Evolutionary conservation across 148 eudicot genomes (phyloP), one percentile per base, ranked within the genome.

Genomic region (Heliosperma pusillum): DNA sequence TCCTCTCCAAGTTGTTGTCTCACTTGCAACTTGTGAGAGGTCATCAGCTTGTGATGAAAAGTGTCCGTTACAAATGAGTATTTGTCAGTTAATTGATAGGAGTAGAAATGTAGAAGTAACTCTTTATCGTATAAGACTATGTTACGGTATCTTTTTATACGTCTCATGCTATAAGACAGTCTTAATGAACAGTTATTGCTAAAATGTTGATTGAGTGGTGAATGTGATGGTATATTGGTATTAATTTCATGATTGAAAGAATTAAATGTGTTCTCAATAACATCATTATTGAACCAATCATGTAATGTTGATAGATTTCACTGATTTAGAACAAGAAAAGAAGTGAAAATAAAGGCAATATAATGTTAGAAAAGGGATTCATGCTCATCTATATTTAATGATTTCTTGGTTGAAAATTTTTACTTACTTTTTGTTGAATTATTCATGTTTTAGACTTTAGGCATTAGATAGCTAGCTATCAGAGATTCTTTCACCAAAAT

Each of bases 401-500:
- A 22, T 74, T 11, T 20, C 10, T 66, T 30, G 52, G 58, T 50
- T 45, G 58, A 42, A 64, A 29, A 0, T 21, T 20, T 42, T 22
- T 15, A 22, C 10, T 36, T 10, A 66, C 70, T 66, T 78, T 42
- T 42, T 57, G 62, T 56, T 59, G 77, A 71, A 64, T 73, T 55
- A 64, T 77, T 66, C 73, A 76, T 69, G 57, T 59, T 17, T 47
- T 36, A 55, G 55, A 63, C 40, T 29, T 26, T 68, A 59, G 68
- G 65, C 68, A 42, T 73, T 44, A 76, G 73, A 22, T 66, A 26
- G 75, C 50, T 40, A 72, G 44, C 9, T 45, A 73, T 2, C 52
- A 20, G 73, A 75, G 71, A 80, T 74, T 75, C 74, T 80, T 68
- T 24, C 71, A 74, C 69, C 72, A 71, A 74, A 20, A 74, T 71